Base-by-base conservation (phyloP, 192 early-diverging fungal species). In the Backusella psychrophila region DNA sequence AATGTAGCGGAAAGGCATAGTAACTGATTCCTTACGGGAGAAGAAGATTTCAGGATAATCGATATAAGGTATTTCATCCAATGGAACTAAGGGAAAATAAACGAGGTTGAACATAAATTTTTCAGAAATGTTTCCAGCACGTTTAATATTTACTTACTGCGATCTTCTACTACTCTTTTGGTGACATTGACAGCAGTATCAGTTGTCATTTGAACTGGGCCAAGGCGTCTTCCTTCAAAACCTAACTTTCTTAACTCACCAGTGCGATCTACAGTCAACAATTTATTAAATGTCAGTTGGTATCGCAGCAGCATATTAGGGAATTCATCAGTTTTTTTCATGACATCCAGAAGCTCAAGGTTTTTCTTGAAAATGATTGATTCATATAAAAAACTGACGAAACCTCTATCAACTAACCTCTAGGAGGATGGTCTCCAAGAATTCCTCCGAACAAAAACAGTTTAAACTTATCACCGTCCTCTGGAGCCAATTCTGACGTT, bases 371-470 rank as follows among this genome's bases (percentile, higher is more conserved):
- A 33, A 33, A 33, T 33, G 33, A 33, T 33, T 33, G 33, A 33
- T 33, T 33, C 33, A 33, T 33, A 33, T 33, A 33, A 33, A 33
- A 33, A 33, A 33, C 33, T 3, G 33, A 33, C 33, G 33, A 33
- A 33, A 33, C 2, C 33, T 33, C 33, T 33, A n/a, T 52, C 36
- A 33, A 34, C 46, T 70, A 85, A 89, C 86, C 89, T 85, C 83
- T 84, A 74, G 86, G 89, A 71, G 87, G 87, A 86, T 93, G 87
- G 87, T 87, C 88, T n/a, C 89, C 89, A 26, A 90, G 76, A 75
- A 95, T 95, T 14, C 93, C 94, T 33, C 94, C 94, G 89, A 95
- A 95, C 78, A 95, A 78, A 72, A 94, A 90, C 78, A 88, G 94
- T 35, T 92, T 89, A 68, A 87, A 94, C 9, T 78, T 80, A 12